Conservation (phyloP, 257 asterid genomes). For the Gentiana straminea region DNA sequence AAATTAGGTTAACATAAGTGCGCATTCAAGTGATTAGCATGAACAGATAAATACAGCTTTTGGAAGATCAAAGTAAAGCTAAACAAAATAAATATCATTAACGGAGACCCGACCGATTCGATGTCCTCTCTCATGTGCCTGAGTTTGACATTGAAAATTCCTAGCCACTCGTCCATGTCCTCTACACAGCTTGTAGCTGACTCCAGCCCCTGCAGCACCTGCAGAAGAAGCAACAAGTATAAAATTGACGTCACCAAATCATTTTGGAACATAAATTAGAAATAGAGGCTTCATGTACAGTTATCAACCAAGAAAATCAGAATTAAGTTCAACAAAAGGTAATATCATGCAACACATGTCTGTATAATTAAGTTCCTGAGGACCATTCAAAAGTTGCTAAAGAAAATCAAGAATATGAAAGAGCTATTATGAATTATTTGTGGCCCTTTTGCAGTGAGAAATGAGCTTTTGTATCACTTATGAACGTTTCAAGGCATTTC, state of each 20-base stretch:
- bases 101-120: constrained; percentile 59
- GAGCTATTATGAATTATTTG: too few relatives aligned
- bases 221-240: constrained; percentile 20
- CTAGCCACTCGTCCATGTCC: constrained; percentile 98
- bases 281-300: too few relatives aligned
- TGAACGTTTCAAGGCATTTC: too few relatives aligned
- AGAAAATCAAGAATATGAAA: too few relatives aligned
- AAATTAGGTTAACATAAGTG: too few relatives aligned
- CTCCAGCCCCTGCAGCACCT: constrained; percentile 88
- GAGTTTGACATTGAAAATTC: constrained; percentile 87
- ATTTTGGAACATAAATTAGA: not conserved
- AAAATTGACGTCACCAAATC: constrained; percentile 6
- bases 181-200: constrained; percentile 76
- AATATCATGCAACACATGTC: too few relatives aligned
- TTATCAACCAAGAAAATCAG: too few relatives aligned
- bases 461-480: too few relatives aligned
- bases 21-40: not conserved
- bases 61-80: not conserved
- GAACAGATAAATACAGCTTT: not conserved
- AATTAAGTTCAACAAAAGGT: too few relatives aligned
- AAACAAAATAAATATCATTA: not conserved
- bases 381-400: too few relatives aligned
- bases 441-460: too few relatives aligned
- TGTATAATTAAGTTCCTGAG: too few relatives aligned
- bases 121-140: constrained; percentile 99